Evolutionary conservation across 108 stramenopile genomes (phyloP), one percentile per base, ranked within the genome.

Genomic region (Pseudonitzschia delicatissima): DNA sequence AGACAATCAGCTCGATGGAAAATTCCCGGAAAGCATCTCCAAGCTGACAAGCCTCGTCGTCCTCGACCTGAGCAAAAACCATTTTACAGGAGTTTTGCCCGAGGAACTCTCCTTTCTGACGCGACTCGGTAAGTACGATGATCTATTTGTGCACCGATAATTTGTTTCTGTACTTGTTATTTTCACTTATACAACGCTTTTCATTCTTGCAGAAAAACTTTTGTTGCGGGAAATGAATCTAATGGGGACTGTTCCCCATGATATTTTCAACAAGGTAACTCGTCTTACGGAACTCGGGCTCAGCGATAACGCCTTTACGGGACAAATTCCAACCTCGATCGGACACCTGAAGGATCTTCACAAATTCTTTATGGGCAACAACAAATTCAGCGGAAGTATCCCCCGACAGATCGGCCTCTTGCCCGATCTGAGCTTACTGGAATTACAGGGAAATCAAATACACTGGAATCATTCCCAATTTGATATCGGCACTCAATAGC

Each of bases 251-350:
- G 57, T 76, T 27, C 74, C 74, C 2, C 32, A 4, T 0, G 37
- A 58, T 12, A 31, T 76, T 25, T 76, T 76, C 63, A 44, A 18
- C 2, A 40, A 36, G 33, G 35, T 63, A 4, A 76, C 74, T 23
- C 67, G 68, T 12, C 44, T 76, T 42, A 50, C 48, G 28, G 67
- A 68, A 32, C 50, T 78, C 21, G 27, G 28, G 29, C 35, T 82
- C 5, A 45, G 64, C 21, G 35, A 68, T 32, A 78, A 78, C 59
- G 6, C 68, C n/a, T 72, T 83, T 21, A 49, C 29, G 20, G 84
- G 80, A 27, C 66, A 50, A 2, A 65, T 88, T 29, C 82, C 84
- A 12, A 49, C 25, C 11, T 51, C 66, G 15, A 78, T 88, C 11
- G 70, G 74, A 6, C 65, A 61, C 23, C 29, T 85, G 15, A 48